Evolutionary conservation across 495 filamentous ascomycete species (phyloP).

Genomic region (Cercophora scortea): DNA sequence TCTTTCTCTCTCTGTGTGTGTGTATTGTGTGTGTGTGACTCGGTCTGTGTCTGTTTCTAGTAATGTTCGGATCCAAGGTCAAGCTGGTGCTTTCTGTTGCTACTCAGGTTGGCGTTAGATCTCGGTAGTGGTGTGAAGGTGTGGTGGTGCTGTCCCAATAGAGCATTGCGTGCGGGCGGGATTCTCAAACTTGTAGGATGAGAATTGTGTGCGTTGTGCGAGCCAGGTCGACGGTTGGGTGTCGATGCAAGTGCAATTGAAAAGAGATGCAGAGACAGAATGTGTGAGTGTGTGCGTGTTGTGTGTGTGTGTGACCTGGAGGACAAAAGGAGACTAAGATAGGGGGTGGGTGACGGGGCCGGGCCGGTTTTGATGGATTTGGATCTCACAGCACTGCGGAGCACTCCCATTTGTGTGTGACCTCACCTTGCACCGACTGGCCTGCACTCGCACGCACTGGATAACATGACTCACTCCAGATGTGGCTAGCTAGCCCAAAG

Average conservation of each 20-base stretch:
- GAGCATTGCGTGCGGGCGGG: conserved; percentile 16
- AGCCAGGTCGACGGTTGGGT: neutral
- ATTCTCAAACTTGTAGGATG: conserved; percentile 15
- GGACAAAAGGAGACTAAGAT: neutral
- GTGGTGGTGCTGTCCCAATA: conserved; percentile 10
- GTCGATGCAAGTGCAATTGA: neutral
- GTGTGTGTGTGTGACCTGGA: conserved; percentile 1
- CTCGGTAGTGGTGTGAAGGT: conserved; percentile 12
- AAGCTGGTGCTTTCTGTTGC: neutral
- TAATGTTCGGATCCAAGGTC: neutral
- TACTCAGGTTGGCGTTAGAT: conserved; percentile 6
- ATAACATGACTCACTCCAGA: conserved; percentile 20
- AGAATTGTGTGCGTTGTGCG: conserved; percentile 16
- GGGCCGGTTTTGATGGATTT: neutral
- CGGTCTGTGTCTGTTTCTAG: neutral
- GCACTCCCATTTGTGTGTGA: neutral
- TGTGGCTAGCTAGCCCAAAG: conserved; percentile 19
- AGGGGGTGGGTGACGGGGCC: neutral
- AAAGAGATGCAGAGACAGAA: neutral
- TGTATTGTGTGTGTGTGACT: neutral
- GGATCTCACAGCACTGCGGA: conserved; percentile 4
- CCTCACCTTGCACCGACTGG: conserved; percentile 1
- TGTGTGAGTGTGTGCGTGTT: neutral
- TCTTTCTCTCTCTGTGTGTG: neutral
- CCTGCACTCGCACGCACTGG: neutral